Base-by-base conservation (phyloP, 768 basidiomycete species). In the Tricholomella constricta region DNA sequence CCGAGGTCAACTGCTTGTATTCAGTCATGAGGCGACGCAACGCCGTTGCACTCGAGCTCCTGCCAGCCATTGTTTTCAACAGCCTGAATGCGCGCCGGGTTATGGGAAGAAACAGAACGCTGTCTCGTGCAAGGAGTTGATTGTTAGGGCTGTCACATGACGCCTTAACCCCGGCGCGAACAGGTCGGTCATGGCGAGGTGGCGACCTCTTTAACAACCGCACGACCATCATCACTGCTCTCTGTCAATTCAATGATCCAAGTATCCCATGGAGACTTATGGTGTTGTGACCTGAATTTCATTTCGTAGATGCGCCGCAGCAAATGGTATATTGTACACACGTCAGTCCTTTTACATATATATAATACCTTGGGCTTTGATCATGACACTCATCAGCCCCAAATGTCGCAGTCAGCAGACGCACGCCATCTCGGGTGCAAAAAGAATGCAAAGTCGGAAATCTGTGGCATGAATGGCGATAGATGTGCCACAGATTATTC, bases 21-120 rank as follows among this genome's bases (percentile, higher is more conserved):
- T 97, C 94, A 2, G 89, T 94, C 94, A 95, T 96, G 48, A 96
- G 77, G 38, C 94, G 80, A 56, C 90, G 81, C 41, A 91, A 75
- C 9, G 94, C 94, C 6, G 91, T 94, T 29, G 85, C 72, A 58
- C 71, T 77, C 10, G 82, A 76, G 35, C 71, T 68, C 66, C 85
- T 79, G 55, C 80, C 67, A 66, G 75, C 77, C 85, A 85, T 85
- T 23, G 37, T 19, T 46, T 27, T 54, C n/a, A n/a, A 41, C 19
- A 15, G 42, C 29, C 42, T 43, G 48, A 32, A 51, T 38, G 4
- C n/a, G n/a, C n/a, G 37, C 36, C 48, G 27, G 15, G 37, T 29
- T 49, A 48, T 45, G 45, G 51, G 32, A 37, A 32, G 48, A 31
- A 43, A 49, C 23, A 43, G 32, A 46, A 51, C 29, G 42, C 34